These are phyloP conservation scores for Acacia confusa DNA, from an alignment of 306 rosid species.

Conservation along the genomic window DNA sequence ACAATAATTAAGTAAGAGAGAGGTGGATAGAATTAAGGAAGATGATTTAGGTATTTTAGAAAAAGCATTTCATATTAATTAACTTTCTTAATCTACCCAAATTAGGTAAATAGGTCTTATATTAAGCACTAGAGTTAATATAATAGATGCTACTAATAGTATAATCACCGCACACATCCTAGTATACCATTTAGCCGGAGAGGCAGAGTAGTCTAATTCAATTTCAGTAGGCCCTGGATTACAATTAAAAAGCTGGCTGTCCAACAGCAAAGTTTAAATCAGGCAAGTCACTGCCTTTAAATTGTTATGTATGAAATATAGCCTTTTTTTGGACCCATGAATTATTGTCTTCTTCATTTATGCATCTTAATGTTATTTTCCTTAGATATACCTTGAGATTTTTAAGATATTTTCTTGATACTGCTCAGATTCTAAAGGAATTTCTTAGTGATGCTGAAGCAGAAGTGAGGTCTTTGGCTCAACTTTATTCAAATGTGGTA, in stretches of 20 bases:
- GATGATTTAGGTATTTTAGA: too few species aligned
- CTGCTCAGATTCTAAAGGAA: constrained; percentile 65
- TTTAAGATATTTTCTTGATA: constrained; percentile 11
- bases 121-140: too few species aligned
- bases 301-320: constrained; percentile 1
- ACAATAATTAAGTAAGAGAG: too few species aligned
- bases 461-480: constrained; percentile 82
- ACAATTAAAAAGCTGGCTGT: not conserved
- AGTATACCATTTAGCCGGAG: not conserved
- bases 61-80: too few species aligned
- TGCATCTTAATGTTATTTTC: constrained; percentile 13
- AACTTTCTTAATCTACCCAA: too few species aligned
- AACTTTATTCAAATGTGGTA: constrained; percentile 80
- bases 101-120: too few species aligned
- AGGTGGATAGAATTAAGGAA: too few species aligned
- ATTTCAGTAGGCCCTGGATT: not conserved
- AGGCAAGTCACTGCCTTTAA: not conserved
- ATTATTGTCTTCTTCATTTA: not conserved
- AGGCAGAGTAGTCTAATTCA: not conserved
- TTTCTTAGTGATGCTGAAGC: constrained; percentile 70
- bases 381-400: not conserved
- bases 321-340: not conserved
- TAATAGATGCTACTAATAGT: too few species aligned
- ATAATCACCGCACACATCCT: not conserved
- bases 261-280: not conserved